Evolutionary conservation across 805 yeast species (phyloP).

Genomic region (Brettanomyces anomalus): DNA sequence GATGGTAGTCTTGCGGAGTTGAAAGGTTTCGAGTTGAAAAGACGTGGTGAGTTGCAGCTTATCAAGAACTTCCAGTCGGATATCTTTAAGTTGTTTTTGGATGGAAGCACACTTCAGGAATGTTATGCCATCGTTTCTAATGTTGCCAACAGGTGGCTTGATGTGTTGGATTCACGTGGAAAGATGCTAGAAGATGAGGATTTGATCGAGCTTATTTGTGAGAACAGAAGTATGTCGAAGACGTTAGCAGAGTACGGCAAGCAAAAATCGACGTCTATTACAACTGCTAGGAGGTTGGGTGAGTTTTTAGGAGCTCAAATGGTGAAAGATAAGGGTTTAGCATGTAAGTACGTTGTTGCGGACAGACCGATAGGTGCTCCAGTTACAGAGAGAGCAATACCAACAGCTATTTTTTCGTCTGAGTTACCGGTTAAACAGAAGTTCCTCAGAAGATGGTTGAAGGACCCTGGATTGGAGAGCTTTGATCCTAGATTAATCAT

Average conservation of each 20-base stretch:
- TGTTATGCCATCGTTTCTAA: conserved; percentile 87
- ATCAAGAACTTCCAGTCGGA: conserved; percentile 94
- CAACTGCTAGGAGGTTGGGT: conserved; percentile 89
- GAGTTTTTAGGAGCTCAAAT: conserved; percentile 93
- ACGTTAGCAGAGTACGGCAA: conserved; percentile 79
- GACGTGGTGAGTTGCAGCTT: conserved; percentile 92
- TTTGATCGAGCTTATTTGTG: conserved; percentile 88
- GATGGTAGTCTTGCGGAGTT: conserved; percentile 93
- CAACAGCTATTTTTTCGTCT: conserved; percentile 90
- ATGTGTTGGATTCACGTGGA: conserved; percentile 84
- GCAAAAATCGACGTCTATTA: conserved; percentile 90
- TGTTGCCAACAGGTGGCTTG: conserved; percentile 94
- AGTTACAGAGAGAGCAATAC: conserved; percentile 92
- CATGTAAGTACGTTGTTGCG: conserved; percentile 89
- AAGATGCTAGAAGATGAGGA: conserved; percentile 86
- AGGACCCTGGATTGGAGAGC: conserved; percentile 63
- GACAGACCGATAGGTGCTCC: conserved; percentile 78
- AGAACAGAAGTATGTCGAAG: conserved; percentile 91
- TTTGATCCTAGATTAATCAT: conserved; percentile 84
- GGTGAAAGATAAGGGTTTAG: conserved; percentile 94
- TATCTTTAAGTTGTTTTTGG: conserved; percentile 81
- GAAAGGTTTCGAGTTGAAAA: conserved; percentile 92
- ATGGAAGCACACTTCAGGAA: conserved; percentile 66
- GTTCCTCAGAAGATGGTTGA: conserved; percentile 79
- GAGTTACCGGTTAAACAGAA: conserved; percentile 60